Conservation (phyloP, 805 yeast genomes). For the Pichia scutulata region DNA sequence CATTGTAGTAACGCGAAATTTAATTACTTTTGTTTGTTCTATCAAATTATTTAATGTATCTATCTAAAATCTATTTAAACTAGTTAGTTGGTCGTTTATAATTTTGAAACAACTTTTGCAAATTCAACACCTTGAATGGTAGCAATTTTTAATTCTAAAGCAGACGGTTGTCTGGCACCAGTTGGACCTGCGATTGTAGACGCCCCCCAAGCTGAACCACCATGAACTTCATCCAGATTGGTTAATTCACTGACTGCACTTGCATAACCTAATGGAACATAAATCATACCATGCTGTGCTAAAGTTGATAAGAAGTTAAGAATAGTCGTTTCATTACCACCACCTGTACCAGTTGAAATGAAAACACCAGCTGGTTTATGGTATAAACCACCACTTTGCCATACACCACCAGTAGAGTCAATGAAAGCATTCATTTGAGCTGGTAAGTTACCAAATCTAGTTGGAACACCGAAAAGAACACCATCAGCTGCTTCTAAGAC, state of each 20-base stretch:
- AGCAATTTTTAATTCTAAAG: slow-evolving; percentile 56
- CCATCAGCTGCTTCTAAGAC: slow-evolving; percentile 68
- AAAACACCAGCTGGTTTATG: slow-evolving; percentile 74
- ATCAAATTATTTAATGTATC: background rate
- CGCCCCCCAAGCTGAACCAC: slow-evolving; percentile 84
- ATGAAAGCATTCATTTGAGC: slow-evolving; percentile 72
- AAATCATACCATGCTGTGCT: slow-evolving; percentile 76
- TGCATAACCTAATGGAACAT: slow-evolving; percentile 71
- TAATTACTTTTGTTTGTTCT: too few relatives aligned
- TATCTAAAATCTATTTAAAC: background rate
- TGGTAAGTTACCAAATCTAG: slow-evolving; percentile 77
- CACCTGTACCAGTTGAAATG: slow-evolving; percentile 71
- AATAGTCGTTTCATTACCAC: slow-evolving; percentile 74
- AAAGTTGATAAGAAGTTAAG: slow-evolving; percentile 54
- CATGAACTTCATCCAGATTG: slow-evolving; percentile 59
- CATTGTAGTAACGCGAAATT: too few relatives aligned
- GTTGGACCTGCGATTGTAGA: slow-evolving; percentile 71
- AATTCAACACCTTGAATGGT: slow-evolving; percentile 62
- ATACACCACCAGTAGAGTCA: slow-evolving; percentile 71
- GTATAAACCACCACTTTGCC: slow-evolving; percentile 66
- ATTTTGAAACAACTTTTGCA: slow-evolving; percentile 35
- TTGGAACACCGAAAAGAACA: slow-evolving; percentile 77
- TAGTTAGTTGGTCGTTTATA: background rate
- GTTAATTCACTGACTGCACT: slow-evolving; percentile 45
- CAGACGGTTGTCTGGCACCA: slow-evolving; percentile 64